phyloP scores from a whole-genome alignment of 2,329 filamentous ascomycete species.

The Trichoderma guizhouense region DNA sequence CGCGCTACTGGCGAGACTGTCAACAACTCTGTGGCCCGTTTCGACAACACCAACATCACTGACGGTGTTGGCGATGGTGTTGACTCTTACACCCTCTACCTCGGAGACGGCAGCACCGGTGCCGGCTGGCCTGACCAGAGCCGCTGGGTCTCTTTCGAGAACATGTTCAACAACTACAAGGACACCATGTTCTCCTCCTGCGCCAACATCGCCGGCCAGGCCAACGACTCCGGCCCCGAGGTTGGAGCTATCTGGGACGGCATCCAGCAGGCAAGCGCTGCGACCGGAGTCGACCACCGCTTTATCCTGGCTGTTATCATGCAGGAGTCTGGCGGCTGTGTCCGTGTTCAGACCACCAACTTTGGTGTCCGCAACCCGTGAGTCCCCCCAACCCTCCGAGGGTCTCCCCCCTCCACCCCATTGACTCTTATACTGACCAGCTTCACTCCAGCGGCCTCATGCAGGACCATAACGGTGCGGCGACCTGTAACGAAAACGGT shows the following conservation, averaged over 20 bases:
- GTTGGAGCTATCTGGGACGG: slow-evolving; percentile 21
- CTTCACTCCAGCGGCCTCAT: slow-evolving; percentile 31
- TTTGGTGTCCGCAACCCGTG: slow-evolving; percentile 41
- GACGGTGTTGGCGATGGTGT: slow-evolving; percentile 22
- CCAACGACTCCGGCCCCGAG: slow-evolving; percentile 12
- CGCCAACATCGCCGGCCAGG: slow-evolving; percentile 16
- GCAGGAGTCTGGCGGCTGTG: slow-evolving; percentile 45
- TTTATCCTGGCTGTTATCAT: slow-evolving; percentile 44
- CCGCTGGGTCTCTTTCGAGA: slow-evolving; percentile 16
- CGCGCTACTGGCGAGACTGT: slow-evolving; percentile 10
- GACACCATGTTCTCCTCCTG: slow-evolving; percentile 21
- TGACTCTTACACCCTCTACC: slow-evolving; percentile 29
- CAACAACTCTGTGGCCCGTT: not conserved
- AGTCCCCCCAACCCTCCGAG: no score
- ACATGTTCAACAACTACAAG: slow-evolving; percentile 26
- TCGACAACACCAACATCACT: slow-evolving; percentile 15
- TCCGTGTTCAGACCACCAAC: slow-evolving; percentile 39
- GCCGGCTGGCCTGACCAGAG: slow-evolving; percentile 17
- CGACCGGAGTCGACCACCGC: slow-evolving; percentile 36
- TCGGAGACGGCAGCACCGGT: slow-evolving; percentile 10
- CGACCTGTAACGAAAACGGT: slow-evolving; percentile 34
- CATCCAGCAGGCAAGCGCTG: slow-evolving; percentile 31
- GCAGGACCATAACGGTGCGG: slow-evolving; percentile 37
- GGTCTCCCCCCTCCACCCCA: no score
- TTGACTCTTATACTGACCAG: no score